Conservation (phyloP, 257 asterid genomes). For the Fraxinus americana region DNA sequence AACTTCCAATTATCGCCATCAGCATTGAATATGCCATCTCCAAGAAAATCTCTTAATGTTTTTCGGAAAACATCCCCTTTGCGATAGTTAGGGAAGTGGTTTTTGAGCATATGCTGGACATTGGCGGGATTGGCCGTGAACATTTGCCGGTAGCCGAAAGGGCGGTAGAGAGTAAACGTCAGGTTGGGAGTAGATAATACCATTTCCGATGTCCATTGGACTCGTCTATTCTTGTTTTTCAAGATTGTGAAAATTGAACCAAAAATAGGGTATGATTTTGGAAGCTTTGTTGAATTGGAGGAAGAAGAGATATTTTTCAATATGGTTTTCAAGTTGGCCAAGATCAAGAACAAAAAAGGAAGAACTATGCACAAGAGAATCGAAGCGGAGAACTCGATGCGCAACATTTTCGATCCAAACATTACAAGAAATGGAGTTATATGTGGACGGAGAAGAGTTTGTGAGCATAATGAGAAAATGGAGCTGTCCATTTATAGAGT, state of each 20-base stretch:
- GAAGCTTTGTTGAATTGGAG: conserved; percentile 27
- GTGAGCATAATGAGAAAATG: not conserved
- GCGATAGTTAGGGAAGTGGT: conserved; percentile 46
- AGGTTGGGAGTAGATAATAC: conserved; percentile 40
- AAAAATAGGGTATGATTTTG: conserved; percentile 51
- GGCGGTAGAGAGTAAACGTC: conserved; percentile 65
- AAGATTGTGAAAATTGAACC: conserved; percentile 48
- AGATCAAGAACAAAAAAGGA: conserved; percentile 38
- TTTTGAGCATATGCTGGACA: conserved; percentile 67
- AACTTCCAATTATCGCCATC: conserved; percentile 65
- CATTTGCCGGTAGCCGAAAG: conserved; percentile 44
- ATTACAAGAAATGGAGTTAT: not conserved
- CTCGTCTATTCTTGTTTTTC: conserved; percentile 41
- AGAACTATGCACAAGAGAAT: conserved; percentile 29
- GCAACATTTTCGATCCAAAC: conserved; percentile 18
- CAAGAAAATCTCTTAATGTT: conserved; percentile 51
- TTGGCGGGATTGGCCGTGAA: conserved; percentile 65
- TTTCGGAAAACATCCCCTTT: conserved; percentile 42
- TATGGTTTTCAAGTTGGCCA: conserved; percentile 9
- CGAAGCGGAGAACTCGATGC: conserved; percentile 20
- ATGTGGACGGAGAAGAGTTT: not conserved
- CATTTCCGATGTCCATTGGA: conserved; percentile 58
- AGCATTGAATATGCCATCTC: conserved; percentile 64
- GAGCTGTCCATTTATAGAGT: not conserved
- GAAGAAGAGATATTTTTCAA: not conserved